These are phyloP conservation scores for Clathrospora elynae DNA, from an alignment of 2,329 filamentous ascomycete species.

Conservation along the genomic window DNA sequence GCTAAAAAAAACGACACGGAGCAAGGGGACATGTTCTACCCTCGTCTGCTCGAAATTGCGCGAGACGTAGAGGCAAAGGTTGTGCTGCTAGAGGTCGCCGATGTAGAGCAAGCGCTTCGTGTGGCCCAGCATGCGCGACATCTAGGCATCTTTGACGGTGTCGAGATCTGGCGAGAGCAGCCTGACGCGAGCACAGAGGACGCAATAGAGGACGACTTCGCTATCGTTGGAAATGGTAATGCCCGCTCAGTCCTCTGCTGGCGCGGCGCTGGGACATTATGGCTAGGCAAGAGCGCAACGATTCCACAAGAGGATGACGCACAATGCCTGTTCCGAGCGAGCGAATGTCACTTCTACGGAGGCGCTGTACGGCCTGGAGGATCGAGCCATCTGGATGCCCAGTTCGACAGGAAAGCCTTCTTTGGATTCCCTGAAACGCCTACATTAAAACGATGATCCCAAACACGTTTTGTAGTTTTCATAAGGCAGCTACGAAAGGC, in stretches of 20 bases:
- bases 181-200: conserved; percentile 17
- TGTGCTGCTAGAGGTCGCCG: conserved; percentile 73
- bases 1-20: conserved; percentile 25
- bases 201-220: conserved; percentile 21
- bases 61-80: conserved; percentile 57
- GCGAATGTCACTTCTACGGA: background rate
- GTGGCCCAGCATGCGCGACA: conserved; percentile 58
- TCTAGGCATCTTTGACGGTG: conserved; percentile 39
- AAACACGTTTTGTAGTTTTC: no score
- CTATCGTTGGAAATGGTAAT: conserved; percentile 48
- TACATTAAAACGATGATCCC: no score
- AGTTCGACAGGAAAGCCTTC: conserved; percentile 3
- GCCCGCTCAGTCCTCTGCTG: conserved; percentile 53
- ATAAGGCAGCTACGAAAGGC: no score
- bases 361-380: background rate
- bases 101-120: conserved; percentile 68
- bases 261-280: conserved; percentile 38
- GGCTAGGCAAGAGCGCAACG: conserved; percentile 26
- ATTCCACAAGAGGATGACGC: conserved; percentile 4
- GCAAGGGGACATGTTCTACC: conserved; percentile 68
- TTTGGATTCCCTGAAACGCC: background rate
- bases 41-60: conserved; percentile 64
- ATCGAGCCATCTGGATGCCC: background rate
- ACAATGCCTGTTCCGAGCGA: conserved; percentile 3
- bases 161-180: conserved; percentile 76